A percentile compares a stretch with the other conserved stretches of the same genome.
These are phyloP conservation scores for Alternaria sp. DNA, from an alignment of 2,329 filamentous ascomycete species.

Conservation along the genomic window DNA sequence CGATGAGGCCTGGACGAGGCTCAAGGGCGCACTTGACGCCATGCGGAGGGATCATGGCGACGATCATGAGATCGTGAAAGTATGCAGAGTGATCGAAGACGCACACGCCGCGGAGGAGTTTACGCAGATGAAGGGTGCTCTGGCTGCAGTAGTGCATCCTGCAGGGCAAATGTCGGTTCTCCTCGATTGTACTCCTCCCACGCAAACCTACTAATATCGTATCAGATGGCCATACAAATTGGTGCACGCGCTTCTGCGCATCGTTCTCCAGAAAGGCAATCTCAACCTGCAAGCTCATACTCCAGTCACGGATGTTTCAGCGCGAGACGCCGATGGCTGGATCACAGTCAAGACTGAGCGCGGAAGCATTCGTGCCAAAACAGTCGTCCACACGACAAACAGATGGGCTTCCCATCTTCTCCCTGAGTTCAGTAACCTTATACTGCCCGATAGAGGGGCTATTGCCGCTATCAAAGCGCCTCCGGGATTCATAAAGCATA, in stretches of 20 bases:
- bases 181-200: background rate
- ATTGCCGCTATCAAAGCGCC: conserved; percentile 15
- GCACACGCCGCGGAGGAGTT: conserved; percentile 5
- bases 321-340: conserved; percentile 7
- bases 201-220: background rate
- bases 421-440: conserved; percentile 11
- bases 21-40: conserved; percentile 13
- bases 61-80: conserved; percentile 9
- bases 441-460: conserved; percentile 5
- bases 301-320: conserved; percentile 9
- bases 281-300: conserved; percentile 12
- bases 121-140: conserved; percentile 17
- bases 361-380: conserved; percentile 8
- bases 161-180: conserved; percentile 12
- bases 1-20: conserved; percentile 17
- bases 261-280: conserved; percentile 3
- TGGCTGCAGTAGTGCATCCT: conserved; percentile 12
- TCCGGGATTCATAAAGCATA: conserved; percentile 10
- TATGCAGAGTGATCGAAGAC: conserved; percentile 10
- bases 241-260: conserved; percentile 14
- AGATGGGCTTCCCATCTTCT: conserved; percentile 19
- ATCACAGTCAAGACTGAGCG: conserved; percentile 7
- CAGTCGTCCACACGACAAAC: conserved; percentile 15
- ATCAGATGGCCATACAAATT: conserved; percentile 20
- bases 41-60: conserved; percentile 16